phyloP scores from a whole-genome alignment of 352 stramenopile species.

The Globisporangium irregulare region DNA sequence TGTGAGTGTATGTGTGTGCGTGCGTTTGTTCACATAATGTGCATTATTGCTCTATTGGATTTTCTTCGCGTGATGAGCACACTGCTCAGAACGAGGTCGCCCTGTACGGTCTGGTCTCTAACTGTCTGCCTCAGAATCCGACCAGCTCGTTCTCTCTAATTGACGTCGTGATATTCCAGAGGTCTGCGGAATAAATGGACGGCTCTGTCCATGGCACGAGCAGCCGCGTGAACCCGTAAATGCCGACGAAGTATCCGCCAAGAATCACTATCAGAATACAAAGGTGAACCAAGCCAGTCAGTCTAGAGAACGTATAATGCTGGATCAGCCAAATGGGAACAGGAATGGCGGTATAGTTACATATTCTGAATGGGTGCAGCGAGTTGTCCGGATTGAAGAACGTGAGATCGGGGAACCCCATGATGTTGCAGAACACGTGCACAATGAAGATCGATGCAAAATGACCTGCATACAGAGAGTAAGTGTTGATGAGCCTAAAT shows the following conservation, averaged over 20 bases:
- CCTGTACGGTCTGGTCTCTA: neutral
- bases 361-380: slow-evolving; percentile 74
- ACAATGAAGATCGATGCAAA: slow-evolving; percentile 88
- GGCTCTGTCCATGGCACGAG: slow-evolving; percentile 78
- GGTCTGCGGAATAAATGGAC: slow-evolving; percentile 72
- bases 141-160: slow-evolving; percentile 38
- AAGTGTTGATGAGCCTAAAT: neutral
- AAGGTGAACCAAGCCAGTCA: neutral
- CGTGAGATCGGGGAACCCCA: slow-evolving; percentile 90
- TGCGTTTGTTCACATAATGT: slow-evolving; percentile 10
- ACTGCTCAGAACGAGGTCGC: neutral
- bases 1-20: neutral
- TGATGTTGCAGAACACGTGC: slow-evolving; percentile 95
- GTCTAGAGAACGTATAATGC: neutral
- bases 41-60: slow-evolving; percentile 15
- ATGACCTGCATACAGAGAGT: slow-evolving; percentile 42
- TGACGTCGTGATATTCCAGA: slow-evolving; percentile 80
- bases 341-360: slow-evolving; percentile 25
- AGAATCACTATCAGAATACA: slow-evolving; percentile 55
- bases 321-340: neutral
- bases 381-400: slow-evolving; percentile 80
- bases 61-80: neutral
- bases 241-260: slow-evolving; percentile 76
- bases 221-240: slow-evolving; percentile 71
- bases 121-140: slow-evolving; percentile 23